Base-by-base conservation (phyloP, 2,329 filamentous ascomycete genomes). In the Colletotrichum gloeosporioides region DNA sequence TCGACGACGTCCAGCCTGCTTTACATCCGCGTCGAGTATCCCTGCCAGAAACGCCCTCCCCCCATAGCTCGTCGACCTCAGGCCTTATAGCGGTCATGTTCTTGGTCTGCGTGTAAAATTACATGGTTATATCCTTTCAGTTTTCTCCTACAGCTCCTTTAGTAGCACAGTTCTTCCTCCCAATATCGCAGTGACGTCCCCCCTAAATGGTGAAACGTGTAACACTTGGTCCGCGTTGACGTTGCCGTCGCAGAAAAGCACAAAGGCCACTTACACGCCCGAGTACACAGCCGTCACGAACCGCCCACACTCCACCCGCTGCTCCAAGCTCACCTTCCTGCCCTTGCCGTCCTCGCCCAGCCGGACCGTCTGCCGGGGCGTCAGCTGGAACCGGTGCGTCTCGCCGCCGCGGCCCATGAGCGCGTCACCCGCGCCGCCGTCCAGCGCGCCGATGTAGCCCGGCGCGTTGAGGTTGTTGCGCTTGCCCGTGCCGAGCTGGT, bases 401-500 rank as follows among this genome's bases (percentile, higher is more conserved):
- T 95, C 94, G 76, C 89, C 84, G 39, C 81, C 90, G 70, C 92
- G 90, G 10, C 91, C 89, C 77, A 91, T 89, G 80, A 91, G 88
- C 75, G 89, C 89, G 79, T 93, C 93, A 0, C 89, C 90, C 6
- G 82, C 82, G 15, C 90, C 90, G 15, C 88, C 85, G 77, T 98
- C 95, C 57, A 96, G 84, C 16, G 95, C 94, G 36, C 92, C 91
- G 69, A 98, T 95, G 82, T 98, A 96, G 3, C 90, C 89, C 2
- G 97, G 97, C 15, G 90, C 89, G 69, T 92, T 91, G 12, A 94
- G 82, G 82, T 99, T 99, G 81, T 92, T 97, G 77, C 96, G 88
- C 88, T 94, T 98, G 32, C 97, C 96, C 1, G 94, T 98, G 15
- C 97, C 97, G 31, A 99, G 91, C 85, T 99, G 97, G 84, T 94